Evolutionary conservation across 2,329 filamentous ascomycete genomes (phyloP).

Genomic region (Fusarium sp.): DNA sequence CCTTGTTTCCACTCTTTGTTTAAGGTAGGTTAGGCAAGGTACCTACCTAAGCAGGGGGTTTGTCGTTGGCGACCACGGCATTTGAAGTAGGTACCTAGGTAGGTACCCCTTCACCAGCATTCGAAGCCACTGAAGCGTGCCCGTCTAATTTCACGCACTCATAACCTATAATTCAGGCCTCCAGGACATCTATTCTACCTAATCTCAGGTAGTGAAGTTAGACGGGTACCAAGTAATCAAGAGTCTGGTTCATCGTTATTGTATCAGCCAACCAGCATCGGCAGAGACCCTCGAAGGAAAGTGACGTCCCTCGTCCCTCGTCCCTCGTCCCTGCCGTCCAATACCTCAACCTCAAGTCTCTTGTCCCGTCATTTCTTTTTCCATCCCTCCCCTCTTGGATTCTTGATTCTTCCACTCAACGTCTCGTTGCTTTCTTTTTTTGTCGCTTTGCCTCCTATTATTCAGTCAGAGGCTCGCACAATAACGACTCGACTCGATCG

Average conservation of each 20-base stretch:
- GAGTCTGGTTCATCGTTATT: constrained; percentile 11
- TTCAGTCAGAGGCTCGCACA: constrained; percentile 5
- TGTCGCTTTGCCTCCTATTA: constrained; percentile 2
- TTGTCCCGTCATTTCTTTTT: constrained; percentile 35
- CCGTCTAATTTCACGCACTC: constrained; percentile 21
- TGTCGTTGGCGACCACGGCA: constrained; percentile 21
- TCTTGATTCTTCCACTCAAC: constrained; percentile 21
- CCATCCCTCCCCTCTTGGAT: constrained; percentile 27
- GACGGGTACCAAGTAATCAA: not conserved
- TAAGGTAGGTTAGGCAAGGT: no score
- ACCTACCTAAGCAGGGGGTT: constrained; percentile 18
- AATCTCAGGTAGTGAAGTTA: no score
- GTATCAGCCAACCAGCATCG: constrained; percentile 25
- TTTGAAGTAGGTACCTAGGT: no score
- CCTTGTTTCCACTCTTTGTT: not conserved
- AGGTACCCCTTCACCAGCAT: constrained; percentile 14
- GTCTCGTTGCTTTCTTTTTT: constrained; percentile 15
- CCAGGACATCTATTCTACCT: not conserved
- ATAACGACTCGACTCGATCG: constrained; percentile 8
- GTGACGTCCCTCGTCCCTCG: constrained; percentile 29
- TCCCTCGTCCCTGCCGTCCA: constrained; percentile 17
- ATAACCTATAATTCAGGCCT: constrained; percentile 8
- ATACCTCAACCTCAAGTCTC: constrained; percentile 29
- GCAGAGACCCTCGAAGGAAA: constrained; percentile 4
- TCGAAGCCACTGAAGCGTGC: constrained; percentile 23